Conservation (phyloP, 2,329 filamentous ascomycete genomes). For the Seiridium cupressi region DNA sequence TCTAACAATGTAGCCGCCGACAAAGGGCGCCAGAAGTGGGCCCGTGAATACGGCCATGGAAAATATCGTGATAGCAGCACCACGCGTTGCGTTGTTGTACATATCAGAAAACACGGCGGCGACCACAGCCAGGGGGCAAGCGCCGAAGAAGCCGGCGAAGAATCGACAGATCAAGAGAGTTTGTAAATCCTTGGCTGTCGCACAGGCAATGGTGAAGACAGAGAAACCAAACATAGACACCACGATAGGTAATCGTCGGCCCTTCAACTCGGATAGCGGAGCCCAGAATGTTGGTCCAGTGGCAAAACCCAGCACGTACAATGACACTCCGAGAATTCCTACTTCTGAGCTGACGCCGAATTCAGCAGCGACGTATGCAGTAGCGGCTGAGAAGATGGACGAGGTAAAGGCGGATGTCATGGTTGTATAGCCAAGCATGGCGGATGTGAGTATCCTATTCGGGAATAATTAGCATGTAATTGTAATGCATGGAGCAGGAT, state of each 20-base stretch:
- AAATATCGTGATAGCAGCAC: constrained; percentile 57
- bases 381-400: constrained; percentile 73
- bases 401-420: constrained; percentile 69
- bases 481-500: neutral
- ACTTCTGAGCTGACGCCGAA: constrained; percentile 64
- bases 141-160: constrained; percentile 71
- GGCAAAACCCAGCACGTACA: constrained; percentile 71
- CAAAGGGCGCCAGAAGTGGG: constrained; percentile 65
- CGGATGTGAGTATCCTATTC: constrained; percentile 56
- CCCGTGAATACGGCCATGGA: constrained; percentile 64
- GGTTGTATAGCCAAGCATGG: constrained; percentile 72
- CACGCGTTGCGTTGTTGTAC: constrained; percentile 63
- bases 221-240: constrained; percentile 68
- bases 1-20: constrained; percentile 65
- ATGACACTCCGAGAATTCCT: constrained; percentile 62
- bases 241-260: constrained; percentile 61
- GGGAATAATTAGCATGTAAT: neutral
- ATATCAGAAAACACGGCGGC: constrained; percentile 72
- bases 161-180: constrained; percentile 71
- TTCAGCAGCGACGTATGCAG: constrained; percentile 49
- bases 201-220: constrained; percentile 64
- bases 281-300: constrained; percentile 65
- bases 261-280: constrained; percentile 69
- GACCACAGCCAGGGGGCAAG: constrained; percentile 66
- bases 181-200: constrained; percentile 65